Evolutionary conservation across 148 eudicot species (phyloP).

Genomic region (Spergularia bocconei): DNA sequence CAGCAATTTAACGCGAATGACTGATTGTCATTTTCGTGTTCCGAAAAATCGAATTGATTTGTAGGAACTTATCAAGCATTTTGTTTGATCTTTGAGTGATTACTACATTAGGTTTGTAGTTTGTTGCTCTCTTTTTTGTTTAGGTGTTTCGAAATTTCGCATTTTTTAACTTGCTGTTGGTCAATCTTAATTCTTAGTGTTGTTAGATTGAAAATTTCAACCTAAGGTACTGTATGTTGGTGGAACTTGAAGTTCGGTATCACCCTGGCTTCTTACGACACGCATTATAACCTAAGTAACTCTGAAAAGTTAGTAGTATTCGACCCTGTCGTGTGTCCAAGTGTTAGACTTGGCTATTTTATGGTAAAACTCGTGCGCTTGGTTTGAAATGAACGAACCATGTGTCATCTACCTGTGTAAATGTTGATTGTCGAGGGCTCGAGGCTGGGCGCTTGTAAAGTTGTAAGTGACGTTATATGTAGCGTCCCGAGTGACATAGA

Average conservation of each 20-base stretch:
- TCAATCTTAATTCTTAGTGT: not conserved
- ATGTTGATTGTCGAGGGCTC: too few relatives aligned
- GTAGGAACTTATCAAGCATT: not conserved
- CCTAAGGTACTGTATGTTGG: not conserved
- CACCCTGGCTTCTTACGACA: not conserved
- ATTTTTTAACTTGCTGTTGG: not conserved
- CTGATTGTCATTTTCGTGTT: not conserved
- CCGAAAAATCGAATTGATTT: not conserved
- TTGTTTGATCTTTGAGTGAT: constrained; percentile 2
- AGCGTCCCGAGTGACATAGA: too few relatives aligned
- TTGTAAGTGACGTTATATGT: too few relatives aligned
- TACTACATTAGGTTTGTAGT: not conserved
- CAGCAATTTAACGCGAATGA: too few relatives aligned
- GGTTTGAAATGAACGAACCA: too few relatives aligned
- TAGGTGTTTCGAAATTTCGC: not conserved
- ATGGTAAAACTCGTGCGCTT: too few relatives aligned
- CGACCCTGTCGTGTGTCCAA: too few relatives aligned
- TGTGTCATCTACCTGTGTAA: too few relatives aligned
- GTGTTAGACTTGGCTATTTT: too few relatives aligned
- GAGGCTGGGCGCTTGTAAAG: too few relatives aligned
- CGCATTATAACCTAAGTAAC: not conserved
- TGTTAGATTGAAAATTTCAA: not conserved
- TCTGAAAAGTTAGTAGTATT: too few relatives aligned
- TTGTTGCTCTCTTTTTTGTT: not conserved
- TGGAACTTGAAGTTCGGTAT: not conserved